Conservation (phyloP, 768 basidiomycete genomes). For the Ramaria sp. region DNA sequence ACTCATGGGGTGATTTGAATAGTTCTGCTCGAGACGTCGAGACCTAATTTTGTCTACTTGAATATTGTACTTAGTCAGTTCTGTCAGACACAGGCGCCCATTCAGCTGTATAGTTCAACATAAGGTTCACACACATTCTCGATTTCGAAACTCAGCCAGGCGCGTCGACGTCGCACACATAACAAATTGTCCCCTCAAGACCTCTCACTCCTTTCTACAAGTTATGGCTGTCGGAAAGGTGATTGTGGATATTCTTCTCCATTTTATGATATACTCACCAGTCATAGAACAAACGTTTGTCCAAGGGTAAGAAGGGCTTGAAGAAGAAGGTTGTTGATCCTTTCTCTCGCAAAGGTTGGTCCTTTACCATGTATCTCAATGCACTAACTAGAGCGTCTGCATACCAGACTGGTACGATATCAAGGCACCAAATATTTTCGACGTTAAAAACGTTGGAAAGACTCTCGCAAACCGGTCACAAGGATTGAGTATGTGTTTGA, state of each 20-base stretch:
- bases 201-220: neutral
- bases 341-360: slow-evolving; percentile 94
- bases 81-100: too few species aligned
- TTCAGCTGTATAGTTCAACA: slow-evolving; percentile 29
- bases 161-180: neutral
- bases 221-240: slow-evolving; percentile 29
- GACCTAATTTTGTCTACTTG: too few species aligned
- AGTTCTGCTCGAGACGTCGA: neutral
- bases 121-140: slow-evolving; percentile 1
- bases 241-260: slow-evolving; percentile 15
- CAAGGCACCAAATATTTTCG: slow-evolving; percentile 97
- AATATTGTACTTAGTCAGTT: neutral
- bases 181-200: slow-evolving; percentile 1
- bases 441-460: slow-evolving; percentile 94
- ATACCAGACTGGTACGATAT: slow-evolving; percentile 94
- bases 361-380: neutral
- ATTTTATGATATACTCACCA: slow-evolving; percentile 9
- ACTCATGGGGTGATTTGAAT: neutral
- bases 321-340: slow-evolving; percentile 99
- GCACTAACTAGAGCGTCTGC: neutral
- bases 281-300: slow-evolving; percentile 87
- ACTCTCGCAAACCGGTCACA: slow-evolving; percentile 97
- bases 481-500: slow-evolving; percentile 76
- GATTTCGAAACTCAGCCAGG: slow-evolving; percentile 1
- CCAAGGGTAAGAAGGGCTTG: slow-evolving; percentile 97